A percentile compares a stretch with the other conserved stretches of the same genome.
Conservation (phyloP, 257 asterid species). For the Cruciata laevipes region DNA sequence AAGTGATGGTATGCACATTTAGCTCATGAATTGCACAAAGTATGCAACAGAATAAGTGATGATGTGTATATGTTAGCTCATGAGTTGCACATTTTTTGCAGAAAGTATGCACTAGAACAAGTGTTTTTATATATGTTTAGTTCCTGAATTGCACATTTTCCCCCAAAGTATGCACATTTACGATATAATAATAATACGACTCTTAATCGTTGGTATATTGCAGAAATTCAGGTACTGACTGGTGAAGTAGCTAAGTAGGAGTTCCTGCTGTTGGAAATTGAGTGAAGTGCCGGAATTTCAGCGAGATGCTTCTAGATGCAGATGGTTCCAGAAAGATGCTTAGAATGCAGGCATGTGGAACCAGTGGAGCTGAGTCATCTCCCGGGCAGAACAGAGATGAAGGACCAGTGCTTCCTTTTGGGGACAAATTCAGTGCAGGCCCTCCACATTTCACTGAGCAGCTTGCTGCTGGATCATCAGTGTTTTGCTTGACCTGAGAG, state of each 20-base stretch:
- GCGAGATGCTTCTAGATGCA: slow-evolving; percentile 23
- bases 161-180: background rate
- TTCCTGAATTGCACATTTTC: no score
- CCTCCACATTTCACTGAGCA: slow-evolving; percentile 37
- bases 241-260: slow-evolving; percentile 27
- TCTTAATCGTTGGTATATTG: background rate
- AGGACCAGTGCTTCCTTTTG: slow-evolving; percentile 24
- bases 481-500: slow-evolving; percentile 44
- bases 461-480: slow-evolving; percentile 37
- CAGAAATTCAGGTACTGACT: slow-evolving; percentile 38
- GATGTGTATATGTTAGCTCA: background rate
- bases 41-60: background rate
- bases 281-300: slow-evolving; percentile 17
- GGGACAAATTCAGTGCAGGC: slow-evolving; percentile 31
- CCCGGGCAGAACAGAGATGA: slow-evolving; percentile 30
- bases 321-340: slow-evolving; percentile 29
- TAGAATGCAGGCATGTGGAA: slow-evolving; percentile 16
- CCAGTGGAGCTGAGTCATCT: slow-evolving; percentile 13
- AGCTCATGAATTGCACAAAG: background rate
- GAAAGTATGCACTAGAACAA: no score
- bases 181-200: background rate
- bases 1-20: background rate
- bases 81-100: background rate
- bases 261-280: slow-evolving; percentile 16
- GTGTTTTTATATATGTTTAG: no score